Base-by-base conservation (phyloP, 176 grass and related monocot species). In the Phoenix roebelenii region DNA sequence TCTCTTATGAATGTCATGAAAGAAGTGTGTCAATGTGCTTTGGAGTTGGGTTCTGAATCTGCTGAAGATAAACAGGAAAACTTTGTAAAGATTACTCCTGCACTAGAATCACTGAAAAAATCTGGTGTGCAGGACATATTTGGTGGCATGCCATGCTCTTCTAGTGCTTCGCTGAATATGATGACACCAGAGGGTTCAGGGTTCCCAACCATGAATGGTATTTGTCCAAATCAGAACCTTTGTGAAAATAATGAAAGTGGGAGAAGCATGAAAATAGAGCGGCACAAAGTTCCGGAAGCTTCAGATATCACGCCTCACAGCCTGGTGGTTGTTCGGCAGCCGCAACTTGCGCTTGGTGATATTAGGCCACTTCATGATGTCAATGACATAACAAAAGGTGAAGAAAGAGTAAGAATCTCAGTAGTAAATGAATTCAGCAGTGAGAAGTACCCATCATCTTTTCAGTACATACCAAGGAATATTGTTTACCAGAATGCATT, bases 371-470 rank as follows among this genome's bases (percentile, higher is more conserved):
- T 19, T 12, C 89, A 89, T 66, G 82, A 95, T 77, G 52, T 73
- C 16, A 61, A 72, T 57, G 82, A 95, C 52, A 89, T 95, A 83
- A 74, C 82, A 12, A 95, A 64, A 76, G 90, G 85, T 18, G 70
- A 75, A 74, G 85, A 89, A 54, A 68, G 62, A 32, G 63, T 89
- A 22, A 74, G 66, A 51, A 83, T 95, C 74, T 70, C 85, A 26
- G 23, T 95, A 26, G 60, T 80, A 52, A 95, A 89, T 65, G 85
- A 95, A 63, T 74, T 83, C 63, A 76, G 58, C 23, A 68, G 50
- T 29, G 76, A 83, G 25, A 79, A 54, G 16, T 85, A 65, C 39
- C 85, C 82, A 14, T 22, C 76, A 26, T 74, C 54, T 6, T 95
- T 95, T 71, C 73, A 66, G 25, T 95, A 95, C 50, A 80, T 85